Evolutionary conservation across 2,329 filamentous ascomycete genomes (phyloP).

Genomic region (Botrytis paeoniae): DNA sequence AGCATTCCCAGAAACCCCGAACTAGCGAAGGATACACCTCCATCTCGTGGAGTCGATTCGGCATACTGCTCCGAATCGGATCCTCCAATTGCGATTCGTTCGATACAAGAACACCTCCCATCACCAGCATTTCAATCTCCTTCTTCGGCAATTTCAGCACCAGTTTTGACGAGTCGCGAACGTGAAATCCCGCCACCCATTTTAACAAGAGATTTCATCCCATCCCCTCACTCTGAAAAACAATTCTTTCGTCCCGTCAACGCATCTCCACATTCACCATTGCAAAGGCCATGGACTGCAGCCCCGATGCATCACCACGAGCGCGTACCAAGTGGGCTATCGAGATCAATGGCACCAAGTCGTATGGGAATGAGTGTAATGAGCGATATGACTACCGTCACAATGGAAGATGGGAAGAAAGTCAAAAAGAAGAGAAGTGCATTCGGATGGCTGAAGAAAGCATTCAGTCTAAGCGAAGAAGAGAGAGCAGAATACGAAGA

Average conservation of each 20-base stretch:
- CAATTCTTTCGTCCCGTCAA: slow-evolving; percentile 61
- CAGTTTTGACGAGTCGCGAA: slow-evolving; percentile 6
- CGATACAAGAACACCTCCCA: slow-evolving; percentile 18
- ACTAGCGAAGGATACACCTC: slow-evolving; percentile 26
- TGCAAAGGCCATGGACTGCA: slow-evolving; percentile 46
- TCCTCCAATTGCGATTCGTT: slow-evolving; percentile 23
- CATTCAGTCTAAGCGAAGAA: slow-evolving; percentile 62
- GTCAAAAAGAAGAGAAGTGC: slow-evolving; percentile 66
- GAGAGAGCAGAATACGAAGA: slow-evolving; percentile 59
- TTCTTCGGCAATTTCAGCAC: slow-evolving; percentile 17
- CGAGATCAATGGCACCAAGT: slow-evolving; percentile 33
- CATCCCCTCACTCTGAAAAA: slow-evolving; percentile 47
- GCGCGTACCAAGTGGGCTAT: slow-evolving; percentile 25
- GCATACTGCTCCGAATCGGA: slow-evolving; percentile 38
- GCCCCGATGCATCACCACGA: slow-evolving; percentile 30
- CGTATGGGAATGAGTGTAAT: slow-evolving; percentile 48
- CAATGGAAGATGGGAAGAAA: slow-evolving; percentile 39
- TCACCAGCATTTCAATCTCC: slow-evolving; percentile 20
- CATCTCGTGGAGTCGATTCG: slow-evolving; percentile 37
- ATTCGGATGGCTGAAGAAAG: slow-evolving; percentile 67
- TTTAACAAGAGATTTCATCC: slow-evolving; percentile 25
- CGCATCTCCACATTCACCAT: slow-evolving; percentile 60
- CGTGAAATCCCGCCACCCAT: slow-evolving; percentile 19
- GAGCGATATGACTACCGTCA: slow-evolving; percentile 48
- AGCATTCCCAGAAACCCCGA: slow-evolving; percentile 21